phyloP scores from a whole-genome alignment of 2,329 filamentous ascomycete species.

The Sporothrix protearum region DNA sequence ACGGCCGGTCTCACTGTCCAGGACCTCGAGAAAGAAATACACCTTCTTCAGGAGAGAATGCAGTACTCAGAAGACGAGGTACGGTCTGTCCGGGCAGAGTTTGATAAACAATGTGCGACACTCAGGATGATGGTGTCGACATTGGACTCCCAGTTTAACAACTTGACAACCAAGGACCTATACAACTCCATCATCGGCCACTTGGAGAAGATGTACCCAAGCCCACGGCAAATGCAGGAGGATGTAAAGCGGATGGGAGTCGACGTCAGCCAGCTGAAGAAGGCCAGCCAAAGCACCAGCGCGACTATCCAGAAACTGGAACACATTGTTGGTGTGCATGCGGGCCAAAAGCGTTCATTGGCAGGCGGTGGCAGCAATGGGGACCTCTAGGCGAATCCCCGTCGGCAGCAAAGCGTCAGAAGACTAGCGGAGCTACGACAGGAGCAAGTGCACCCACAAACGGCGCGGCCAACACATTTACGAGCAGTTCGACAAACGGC shows the following conservation, averaged over 20 bases:
- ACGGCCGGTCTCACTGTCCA: background rate
- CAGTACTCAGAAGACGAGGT: constrained; percentile 14
- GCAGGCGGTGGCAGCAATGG: background rate
- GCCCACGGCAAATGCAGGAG: constrained; percentile 25
- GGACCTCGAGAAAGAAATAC: background rate
- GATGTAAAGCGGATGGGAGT: background rate
- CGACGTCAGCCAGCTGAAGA: constrained; percentile 7
- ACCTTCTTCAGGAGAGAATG: constrained; percentile 4
- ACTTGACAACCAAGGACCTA: constrained; percentile 45
- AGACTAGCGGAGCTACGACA: background rate
- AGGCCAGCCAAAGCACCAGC: background rate
- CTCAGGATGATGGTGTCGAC: constrained; percentile 39
- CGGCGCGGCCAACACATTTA: background rate
- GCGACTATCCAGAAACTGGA: background rate
- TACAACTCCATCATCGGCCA: constrained; percentile 41
- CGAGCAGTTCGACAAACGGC: background rate
- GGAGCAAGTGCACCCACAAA: background rate
- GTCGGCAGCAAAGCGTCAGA: constrained; percentile 4
- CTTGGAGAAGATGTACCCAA: constrained; percentile 36
- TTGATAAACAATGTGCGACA: constrained; percentile 34
- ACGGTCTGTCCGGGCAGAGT: constrained; percentile 28
- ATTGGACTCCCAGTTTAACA: constrained; percentile 49
- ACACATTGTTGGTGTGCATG: background rate
- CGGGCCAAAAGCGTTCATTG: background rate
- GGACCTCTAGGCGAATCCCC: background rate